Evolutionary conservation across 805 yeast species (phyloP), one percentile per base, ranked within the genome.

Genomic region (Candida oleophila): DNA sequence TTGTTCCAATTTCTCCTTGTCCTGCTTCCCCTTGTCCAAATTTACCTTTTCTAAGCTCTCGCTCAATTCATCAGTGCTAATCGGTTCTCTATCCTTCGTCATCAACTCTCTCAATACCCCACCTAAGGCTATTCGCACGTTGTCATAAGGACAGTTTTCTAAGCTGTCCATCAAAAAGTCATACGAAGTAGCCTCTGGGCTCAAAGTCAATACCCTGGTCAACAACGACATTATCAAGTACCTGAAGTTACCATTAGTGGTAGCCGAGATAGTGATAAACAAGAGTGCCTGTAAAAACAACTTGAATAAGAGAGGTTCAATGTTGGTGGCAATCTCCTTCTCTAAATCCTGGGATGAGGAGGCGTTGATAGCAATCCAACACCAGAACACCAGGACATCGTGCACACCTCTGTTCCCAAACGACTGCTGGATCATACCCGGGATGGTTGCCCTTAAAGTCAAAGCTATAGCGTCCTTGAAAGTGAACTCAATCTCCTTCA

Each of bases 71-170:
- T 44, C 20, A 34, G 41, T 16, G 5, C 15, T 38, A 4, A 19
- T 32, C 38, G 22, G 45, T 20, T 3, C 45, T 36, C 16, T 43
- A 45, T 36, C 48, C 45, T 16, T 40, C 35, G 76, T 55, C 52
- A 82, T 62, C 51, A 89, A 70, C 54, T 84, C 89, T 60, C 85
- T 89, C 57, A 89, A 74, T 20, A 89, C 81, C 3, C 84, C 80
- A 15, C 89, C 76, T 33, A 82, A 65, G 2, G 81, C 81, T 20
- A 84, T 73, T 54, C 82, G 81, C 19, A 80, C 78, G 35, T 77
- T 76, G 35, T 75, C 81, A 57, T 75, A 80, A 1, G 94, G 91
- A 57, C 92, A 86, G 43, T 77, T 71, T 22, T 71, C 67, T 43
- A 92, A 69, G 0, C 89, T 74, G 57, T 88, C 89, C 20, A 73